Evolutionary conservation across 2,329 filamentous ascomycete species (phyloP).

Genomic region (Verticillium dahliae): DNA sequence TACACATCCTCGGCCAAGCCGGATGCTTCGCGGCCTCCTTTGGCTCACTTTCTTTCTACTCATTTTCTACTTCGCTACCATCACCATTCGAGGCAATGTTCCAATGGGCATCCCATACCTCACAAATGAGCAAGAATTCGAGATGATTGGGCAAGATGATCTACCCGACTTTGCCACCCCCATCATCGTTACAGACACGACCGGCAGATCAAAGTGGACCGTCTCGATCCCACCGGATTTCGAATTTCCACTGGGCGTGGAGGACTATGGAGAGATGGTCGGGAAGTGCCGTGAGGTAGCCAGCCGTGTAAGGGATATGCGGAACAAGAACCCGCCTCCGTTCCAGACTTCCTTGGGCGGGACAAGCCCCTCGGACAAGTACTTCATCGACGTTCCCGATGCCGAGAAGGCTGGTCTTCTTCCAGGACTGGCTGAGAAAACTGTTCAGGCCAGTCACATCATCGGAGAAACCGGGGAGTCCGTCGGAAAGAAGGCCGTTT

Average conservation of each 20-base stretch:
- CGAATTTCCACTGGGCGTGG: conserved; percentile 59
- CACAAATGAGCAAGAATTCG: conserved; percentile 39
- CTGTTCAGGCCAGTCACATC: background rate
- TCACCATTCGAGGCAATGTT: conserved; percentile 22
- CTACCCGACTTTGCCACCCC: conserved; percentile 69
- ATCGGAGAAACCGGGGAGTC: conserved; percentile 39
- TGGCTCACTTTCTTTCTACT: conserved; percentile 45
- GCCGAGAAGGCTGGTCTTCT: conserved; percentile 61
- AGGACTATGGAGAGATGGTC: conserved; percentile 66
- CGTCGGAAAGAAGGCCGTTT: conserved; percentile 47
- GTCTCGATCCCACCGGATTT: conserved; percentile 65
- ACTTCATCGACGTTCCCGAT: conserved; percentile 70
- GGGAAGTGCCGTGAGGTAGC: conserved; percentile 60
- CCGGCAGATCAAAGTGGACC: conserved; percentile 68
- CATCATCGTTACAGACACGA: conserved; percentile 59
- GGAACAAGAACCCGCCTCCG: conserved; percentile 29
- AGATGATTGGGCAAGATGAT: conserved; percentile 59
- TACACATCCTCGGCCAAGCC: conserved; percentile 48
- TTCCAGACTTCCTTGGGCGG: conserved; percentile 37
- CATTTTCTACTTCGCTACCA: conserved; percentile 42
- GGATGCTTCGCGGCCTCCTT: conserved; percentile 48
- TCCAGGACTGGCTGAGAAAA: conserved; percentile 21
- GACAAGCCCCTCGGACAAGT: conserved; percentile 58
- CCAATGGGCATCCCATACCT: conserved; percentile 28
- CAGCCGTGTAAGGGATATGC: conserved; percentile 45